Base-by-base conservation (phyloP, 345 rosid genomes). In the Gossypium sturtianum region DNA sequence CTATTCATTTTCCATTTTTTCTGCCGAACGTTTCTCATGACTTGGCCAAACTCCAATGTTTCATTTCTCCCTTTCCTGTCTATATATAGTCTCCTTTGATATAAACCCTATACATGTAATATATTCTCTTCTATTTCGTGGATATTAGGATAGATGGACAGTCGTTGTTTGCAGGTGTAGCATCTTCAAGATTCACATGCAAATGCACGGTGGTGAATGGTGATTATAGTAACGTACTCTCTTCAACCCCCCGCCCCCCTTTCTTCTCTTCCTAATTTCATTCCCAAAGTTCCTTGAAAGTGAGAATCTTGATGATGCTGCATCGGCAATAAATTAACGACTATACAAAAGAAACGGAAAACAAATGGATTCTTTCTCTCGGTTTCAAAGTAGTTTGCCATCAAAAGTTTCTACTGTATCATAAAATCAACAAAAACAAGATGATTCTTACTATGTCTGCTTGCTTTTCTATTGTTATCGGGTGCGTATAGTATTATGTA, bases 261-360 rank as follows among this genome's bases (percentile, higher is more conserved):
- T 12, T 64, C 59, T 65, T 59, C 74, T 44, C n/a, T 51, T 15
- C 59, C 73, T 71, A 41, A 34, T 19, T 59, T 61, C 63, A 12
- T 65, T 22, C 34, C 76, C 63, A 62, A 61, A 74, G 70, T 71
- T 82, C 44, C 80, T 80, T 81, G 71, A 71, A 68, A 79, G 69
- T 94, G 98, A 89, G 98, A 94, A 94, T 94, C 98, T 94, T 94
- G 98, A 94, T 94, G 98, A 94, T 94, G 98, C 92, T 94, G 98
- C 98, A 92, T 90, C 97, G 69, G 92, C 94, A 90, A 90, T 83
- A 80, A 70, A 9, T 57, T 57, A 10, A 89, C 85, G 89, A 73
- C 94, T 88, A 76, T 73, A 56, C 59, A 27, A 29, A 66, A 16
- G 34, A 22, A 23, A 58, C 7, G 41, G 41, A 58, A 58, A 12